Evolutionary conservation across 2,329 filamentous ascomycete genomes (phyloP), one percentile per base, ranked within the genome.

Genomic region (Magnaporthiopsis rhizophila): DNA sequence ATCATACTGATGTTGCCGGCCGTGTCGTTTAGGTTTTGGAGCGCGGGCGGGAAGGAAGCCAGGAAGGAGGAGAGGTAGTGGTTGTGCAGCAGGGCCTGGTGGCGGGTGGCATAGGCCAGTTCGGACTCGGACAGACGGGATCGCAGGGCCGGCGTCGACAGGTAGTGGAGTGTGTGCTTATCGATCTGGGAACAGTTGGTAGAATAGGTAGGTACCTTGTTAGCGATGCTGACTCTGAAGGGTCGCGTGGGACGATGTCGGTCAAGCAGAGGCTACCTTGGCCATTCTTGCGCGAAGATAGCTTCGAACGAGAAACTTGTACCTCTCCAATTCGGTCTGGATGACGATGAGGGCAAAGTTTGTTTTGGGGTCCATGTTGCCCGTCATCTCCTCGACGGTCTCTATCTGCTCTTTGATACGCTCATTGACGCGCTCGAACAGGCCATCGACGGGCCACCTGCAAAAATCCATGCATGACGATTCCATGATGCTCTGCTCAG

Each of bases 261-360:
- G 21, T 53, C 21, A 3, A 53, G 45, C 21, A 58, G 73, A 72
- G 18, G 76, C 71, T 78, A 91, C 90, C 84, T 99, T 98, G 64
- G 90, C 86, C 65, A 98, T 87, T n/a, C 95, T 84, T 12, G 90
- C 88, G 63, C 96, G 84, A 64, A 99, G 77, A 68, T 94, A 89
- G 68, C 90, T 89, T 66, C 95, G 84, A 24, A 98, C 85, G 28
- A 99, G 82, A 72, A 92, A 99, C 78, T 97, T 97, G 77, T 91
- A 96, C 59, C 95, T 84, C 75, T 97, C 93, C 64, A 99, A 85
- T 78, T 99, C 95, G 8, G 96, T 98, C 80, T 99, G 95, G 64
- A 97, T 88, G 67, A 99, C 89, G 61, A 97, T 97, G 72, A 98
- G 87, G 66, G 87, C 87, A 75, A 99, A 97, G 74, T 97, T 98